These are phyloP conservation scores for Pycnococcus provasolii DNA, from an alignment of 139 green algal species.

Conservation along the genomic window DNA sequence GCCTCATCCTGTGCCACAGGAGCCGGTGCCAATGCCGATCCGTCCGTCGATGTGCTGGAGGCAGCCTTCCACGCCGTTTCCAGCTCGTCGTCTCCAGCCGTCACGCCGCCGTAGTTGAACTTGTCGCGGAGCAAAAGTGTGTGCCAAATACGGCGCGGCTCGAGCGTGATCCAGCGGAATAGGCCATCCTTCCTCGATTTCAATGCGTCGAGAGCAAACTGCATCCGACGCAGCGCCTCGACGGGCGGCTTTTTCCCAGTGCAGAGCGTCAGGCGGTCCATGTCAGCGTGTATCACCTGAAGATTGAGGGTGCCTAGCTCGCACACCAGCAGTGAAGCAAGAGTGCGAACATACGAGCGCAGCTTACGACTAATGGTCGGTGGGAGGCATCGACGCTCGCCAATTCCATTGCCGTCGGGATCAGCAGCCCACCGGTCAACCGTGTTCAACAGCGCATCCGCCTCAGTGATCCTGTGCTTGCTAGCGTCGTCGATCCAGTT, in stretches of 20 bases:
- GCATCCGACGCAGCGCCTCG: not conserved
- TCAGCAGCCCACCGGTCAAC: no score
- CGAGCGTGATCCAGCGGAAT: conserved; percentile 55
- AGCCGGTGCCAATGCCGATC: conserved; percentile 2
- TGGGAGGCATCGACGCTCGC: no score
- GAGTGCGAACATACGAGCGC: no score
- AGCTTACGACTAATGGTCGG: no score
- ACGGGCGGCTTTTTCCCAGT: not conserved
- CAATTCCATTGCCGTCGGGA: no score
- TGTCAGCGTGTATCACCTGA: not conserved
- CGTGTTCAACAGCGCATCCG: no score
- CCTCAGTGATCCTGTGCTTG: no score
- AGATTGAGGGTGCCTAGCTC: not conserved
- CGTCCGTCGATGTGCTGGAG: not conserved
- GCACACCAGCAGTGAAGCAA: no score
- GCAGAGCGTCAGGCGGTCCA: not conserved
- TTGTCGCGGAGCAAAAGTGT: conserved; percentile 68
- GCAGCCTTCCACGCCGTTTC: not conserved
- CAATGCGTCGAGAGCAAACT: not conserved
- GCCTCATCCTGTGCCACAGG: not conserved
- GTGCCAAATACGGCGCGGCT: conserved; percentile 56
- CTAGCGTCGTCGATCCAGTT: not conserved
- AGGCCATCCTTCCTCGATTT: conserved; percentile 3
- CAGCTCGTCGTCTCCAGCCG: conserved; percentile 18
- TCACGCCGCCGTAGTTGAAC: conserved; percentile 63